Conservation (phyloP, 164 flowering plant species). For the Dillenia suffruticosa region DNA sequence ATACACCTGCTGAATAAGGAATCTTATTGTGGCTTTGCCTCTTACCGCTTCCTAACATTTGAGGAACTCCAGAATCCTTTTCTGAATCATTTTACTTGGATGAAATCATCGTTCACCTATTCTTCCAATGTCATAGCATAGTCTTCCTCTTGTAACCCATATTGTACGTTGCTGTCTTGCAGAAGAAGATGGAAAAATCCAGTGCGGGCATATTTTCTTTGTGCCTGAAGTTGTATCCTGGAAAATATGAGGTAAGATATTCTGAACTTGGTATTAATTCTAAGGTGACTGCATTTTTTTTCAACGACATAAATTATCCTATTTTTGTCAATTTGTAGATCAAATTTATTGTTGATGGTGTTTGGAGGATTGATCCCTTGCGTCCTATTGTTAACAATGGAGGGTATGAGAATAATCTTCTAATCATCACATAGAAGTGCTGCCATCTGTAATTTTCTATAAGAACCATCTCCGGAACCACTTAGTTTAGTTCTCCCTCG, state of each 20-base stretch:
- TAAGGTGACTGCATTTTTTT: not conserved
- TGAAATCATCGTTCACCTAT: too few relatives aligned
- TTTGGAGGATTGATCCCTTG: conserved; percentile 82
- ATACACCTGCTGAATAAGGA: too few relatives aligned
- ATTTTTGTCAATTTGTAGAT: conserved; percentile 35
- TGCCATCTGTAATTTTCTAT: too few relatives aligned
- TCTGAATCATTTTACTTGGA: too few relatives aligned
- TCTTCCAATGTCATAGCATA: too few relatives aligned
- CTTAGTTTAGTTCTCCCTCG: too few relatives aligned
- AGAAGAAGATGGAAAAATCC: conserved; percentile 86
- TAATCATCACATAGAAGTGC: conserved; percentile 36
- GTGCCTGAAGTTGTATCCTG: conserved; percentile 73
- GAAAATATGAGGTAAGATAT: conserved; percentile 71
- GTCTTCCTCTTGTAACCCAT: not conserved
- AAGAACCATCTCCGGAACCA: too few relatives aligned
- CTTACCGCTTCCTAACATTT: too few relatives aligned
- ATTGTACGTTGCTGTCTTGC: conserved; percentile 17
- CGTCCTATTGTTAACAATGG: conserved; percentile 56
- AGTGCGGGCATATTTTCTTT: conserved; percentile 60
- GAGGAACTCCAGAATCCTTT: too few relatives aligned
- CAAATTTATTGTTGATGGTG: conserved; percentile 88
- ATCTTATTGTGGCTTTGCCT: too few relatives aligned
- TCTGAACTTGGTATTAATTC: not conserved
- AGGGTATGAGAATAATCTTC: conserved; percentile 74
- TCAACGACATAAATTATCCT: not conserved